These are phyloP conservation scores for Boletus eberwhitei DNA, from an alignment of 768 basidiomycete species.

Conservation along the genomic window DNA sequence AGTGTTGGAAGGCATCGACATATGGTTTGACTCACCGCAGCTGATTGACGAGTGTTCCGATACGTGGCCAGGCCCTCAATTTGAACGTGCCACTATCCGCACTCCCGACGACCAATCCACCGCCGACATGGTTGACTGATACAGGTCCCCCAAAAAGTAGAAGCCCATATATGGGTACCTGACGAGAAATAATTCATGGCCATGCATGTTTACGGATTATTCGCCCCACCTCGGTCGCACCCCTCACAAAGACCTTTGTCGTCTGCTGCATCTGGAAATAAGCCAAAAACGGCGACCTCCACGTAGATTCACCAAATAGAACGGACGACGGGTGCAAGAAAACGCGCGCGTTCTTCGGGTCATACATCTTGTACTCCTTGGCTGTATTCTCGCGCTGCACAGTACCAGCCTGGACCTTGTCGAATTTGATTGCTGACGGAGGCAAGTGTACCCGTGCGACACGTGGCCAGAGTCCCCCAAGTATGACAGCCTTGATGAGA, in stretches of 20 bases:
- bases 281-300: conserved; percentile 76
- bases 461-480: conserved; percentile 86
- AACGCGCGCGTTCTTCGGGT: conserved; percentile 58
- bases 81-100: conserved; percentile 50
- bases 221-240: conserved; percentile 75
- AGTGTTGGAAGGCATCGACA: not conserved
- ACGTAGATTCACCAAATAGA: conserved; percentile 66
- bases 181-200: not conserved
- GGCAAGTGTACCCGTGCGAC: conserved; percentile 77
- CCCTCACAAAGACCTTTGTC: conserved; percentile 79
- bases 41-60: conserved; percentile 86
- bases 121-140: conserved; percentile 72
- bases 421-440: conserved; percentile 71
- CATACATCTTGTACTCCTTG: conserved; percentile 79
- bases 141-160: conserved; percentile 83
- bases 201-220: not conserved
- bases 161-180: conserved; percentile 88
- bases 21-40: conserved; percentile 50
- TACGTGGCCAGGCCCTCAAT: conserved; percentile 82
- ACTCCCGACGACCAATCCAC: conserved; percentile 65
- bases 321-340: conserved; percentile 84
- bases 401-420: conserved; percentile 79
- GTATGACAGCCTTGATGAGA: conserved; percentile 78
- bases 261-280: conserved; percentile 85
- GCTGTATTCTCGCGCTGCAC: conserved; percentile 83